Base-by-base conservation (phyloP, 148 eudicot genomes). In the Camellia granthamiana region DNA sequence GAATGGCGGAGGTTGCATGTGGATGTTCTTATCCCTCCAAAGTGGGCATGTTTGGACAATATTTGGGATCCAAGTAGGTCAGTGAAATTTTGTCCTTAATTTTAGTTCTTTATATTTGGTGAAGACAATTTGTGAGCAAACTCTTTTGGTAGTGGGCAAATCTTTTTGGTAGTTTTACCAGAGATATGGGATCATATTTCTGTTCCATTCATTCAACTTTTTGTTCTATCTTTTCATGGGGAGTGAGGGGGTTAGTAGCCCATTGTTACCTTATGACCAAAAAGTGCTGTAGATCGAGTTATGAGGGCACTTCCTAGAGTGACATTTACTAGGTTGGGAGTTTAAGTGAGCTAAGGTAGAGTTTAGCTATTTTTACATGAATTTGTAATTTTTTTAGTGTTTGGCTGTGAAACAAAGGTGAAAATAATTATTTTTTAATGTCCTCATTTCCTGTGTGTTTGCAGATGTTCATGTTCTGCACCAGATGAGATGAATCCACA, bases 1-100 rank as follows among this genome's bases (percentile, higher is more conserved):
- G 91, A 92, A 85, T 94, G 98, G 98, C 90, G 97, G 86, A 93
- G 86, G 87, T 84, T 96, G 79, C 97, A 97, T 1, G 82, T 82
- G 68, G 86, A 92, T 72, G 81, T 90, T 88, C 93, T 90, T 77
- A 88, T 96, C 59, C 92, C 95, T 77, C 86, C 99, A 77, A 92
- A 85, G 77, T 96, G 99, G 99, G 82, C 89, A 11, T 96, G 99
- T 80, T 83, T 84, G 11, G 94, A 90, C 44, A 96, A 96, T 85
- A 72, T 83, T 30, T 91, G 99, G 98, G 97, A 96, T 83, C 54
- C 77, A 21, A 89, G 84, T 88, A 96, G 97, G 99, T 75, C 77
- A 3, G 63, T 30, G 42, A 8, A 75, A 13, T 75, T 41, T 42
- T 6, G 6, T 18, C 49, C 66, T 21, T 52, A 59, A 52, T 75